Percentiles rank a stretch among this genome's conserved stretches.
Evolutionary conservation across 805 yeast genomes (phyloP).

Genomic region (Teunomyces cretensis): DNA sequence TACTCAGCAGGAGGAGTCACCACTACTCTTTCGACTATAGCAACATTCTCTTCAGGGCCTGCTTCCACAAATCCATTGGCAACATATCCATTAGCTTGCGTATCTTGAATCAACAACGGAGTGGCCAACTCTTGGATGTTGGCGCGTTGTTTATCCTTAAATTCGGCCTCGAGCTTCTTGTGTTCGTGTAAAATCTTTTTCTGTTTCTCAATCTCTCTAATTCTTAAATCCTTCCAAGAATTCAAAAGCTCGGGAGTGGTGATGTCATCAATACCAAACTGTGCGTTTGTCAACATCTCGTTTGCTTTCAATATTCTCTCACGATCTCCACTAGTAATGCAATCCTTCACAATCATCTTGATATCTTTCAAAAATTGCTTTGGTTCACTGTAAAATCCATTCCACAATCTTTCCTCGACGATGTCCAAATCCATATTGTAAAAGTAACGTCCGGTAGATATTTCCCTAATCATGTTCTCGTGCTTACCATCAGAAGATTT

Average conservation of each 20-base stretch:
- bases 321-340: slow-evolving; percentile 72
- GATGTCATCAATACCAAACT: slow-evolving; percentile 91
- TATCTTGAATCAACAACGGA: background rate
- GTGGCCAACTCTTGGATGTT: slow-evolving; percentile 2
- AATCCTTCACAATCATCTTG: slow-evolving; percentile 78
- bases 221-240: slow-evolving; percentile 73
- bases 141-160: slow-evolving; percentile 4
- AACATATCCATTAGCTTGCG: background rate
- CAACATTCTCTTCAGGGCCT: background rate
- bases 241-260: slow-evolving; percentile 66
- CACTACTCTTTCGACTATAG: too few species aligned
- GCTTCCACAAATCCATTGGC: background rate
- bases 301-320: slow-evolving; percentile 80
- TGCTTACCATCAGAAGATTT: slow-evolving; percentile 44
- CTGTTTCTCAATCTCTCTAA: slow-evolving; percentile 61
- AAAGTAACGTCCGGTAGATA: slow-evolving; percentile 67
- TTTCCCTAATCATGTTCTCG: slow-evolving; percentile 79
- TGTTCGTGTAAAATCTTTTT: slow-evolving; percentile 41
- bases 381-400: slow-evolving; percentile 92
- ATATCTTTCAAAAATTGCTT: slow-evolving; percentile 84
- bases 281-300: slow-evolving; percentile 95
- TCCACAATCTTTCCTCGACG: slow-evolving; percentile 94
- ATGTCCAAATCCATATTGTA: slow-evolving; percentile 92
- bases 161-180: slow-evolving; percentile 25
- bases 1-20: too few species aligned